A percentile compares a stretch with the other conserved stretches of the same genome.
phyloP scores from a whole-genome alignment of 768 basidiomycete species.

The Gymnopilus junonius region DNA sequence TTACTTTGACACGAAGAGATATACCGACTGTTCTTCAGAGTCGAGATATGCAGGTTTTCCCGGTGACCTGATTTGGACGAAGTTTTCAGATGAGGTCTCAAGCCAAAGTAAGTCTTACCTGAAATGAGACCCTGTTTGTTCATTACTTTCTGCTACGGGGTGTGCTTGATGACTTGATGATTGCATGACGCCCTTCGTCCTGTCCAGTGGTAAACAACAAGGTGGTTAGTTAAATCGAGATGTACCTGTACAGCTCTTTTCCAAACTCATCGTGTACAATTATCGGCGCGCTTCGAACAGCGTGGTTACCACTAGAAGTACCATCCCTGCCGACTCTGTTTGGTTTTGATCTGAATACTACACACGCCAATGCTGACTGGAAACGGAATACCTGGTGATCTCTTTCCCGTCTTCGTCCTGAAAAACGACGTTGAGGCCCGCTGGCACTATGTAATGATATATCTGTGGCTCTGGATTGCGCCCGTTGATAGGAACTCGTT shows the following conservation, averaged over 20 bases:
- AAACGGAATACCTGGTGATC: constrained; percentile 53
- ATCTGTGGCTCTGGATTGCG: constrained; percentile 34
- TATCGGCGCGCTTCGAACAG: constrained; percentile 42
- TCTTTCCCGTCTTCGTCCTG: constrained; percentile 68
- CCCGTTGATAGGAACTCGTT: constrained; percentile 29
- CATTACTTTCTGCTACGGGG: background rate
- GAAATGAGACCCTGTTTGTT: background rate
- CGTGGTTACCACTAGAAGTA: constrained; percentile 2
- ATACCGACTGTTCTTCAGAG: constrained; percentile 15
- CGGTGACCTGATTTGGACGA: background rate
- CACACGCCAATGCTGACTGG: background rate
- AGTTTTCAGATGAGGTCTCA: background rate
- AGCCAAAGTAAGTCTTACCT: background rate
- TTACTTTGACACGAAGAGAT: no score
- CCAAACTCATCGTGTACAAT: constrained; percentile 66
- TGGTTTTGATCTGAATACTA: background rate
- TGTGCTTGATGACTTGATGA: background rate
- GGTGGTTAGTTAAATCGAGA: background rate
- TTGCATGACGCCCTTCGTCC: constrained; percentile 1
- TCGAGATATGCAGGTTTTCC: background rate
- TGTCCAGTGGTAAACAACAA: background rate
- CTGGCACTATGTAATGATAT: constrained; percentile 66
- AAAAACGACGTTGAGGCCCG: constrained; percentile 67
- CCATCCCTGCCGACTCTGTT: constrained; percentile 26
- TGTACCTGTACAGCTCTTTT: constrained; percentile 59